Percentiles rank a stretch among this genome's conserved stretches.
These are phyloP conservation scores for Kodamaea suecica DNA, from an alignment of 1,139 yeast genomes.

Conservation along the genomic window DNA sequence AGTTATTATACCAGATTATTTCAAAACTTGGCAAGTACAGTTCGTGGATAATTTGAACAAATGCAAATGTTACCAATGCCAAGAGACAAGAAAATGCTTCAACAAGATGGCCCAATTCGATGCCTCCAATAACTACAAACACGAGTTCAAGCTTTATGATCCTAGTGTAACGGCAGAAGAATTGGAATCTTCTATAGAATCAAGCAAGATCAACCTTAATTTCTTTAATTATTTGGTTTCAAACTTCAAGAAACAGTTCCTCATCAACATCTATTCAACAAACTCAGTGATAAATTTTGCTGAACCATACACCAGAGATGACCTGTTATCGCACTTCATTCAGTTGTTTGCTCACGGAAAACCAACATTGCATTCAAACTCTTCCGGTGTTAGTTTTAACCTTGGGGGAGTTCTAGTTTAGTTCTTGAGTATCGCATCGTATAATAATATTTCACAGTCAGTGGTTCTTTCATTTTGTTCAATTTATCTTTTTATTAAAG, in stretches of 20 bases:
- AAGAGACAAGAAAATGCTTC: slow-evolving; percentile 16
- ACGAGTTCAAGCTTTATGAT: slow-evolving; percentile 19
- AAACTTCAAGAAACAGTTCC: slow-evolving; percentile 21
- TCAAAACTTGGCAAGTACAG: slow-evolving; percentile 22
- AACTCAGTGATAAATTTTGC: slow-evolving; percentile 22
- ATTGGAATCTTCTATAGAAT: slow-evolving; percentile 10
- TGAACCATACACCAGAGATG: slow-evolving; percentile 15
- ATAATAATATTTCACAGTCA: no score
- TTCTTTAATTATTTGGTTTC: slow-evolving; percentile 21
- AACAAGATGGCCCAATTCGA: slow-evolving; percentile 17
- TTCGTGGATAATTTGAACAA: slow-evolving; percentile 20
- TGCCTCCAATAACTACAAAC: slow-evolving; percentile 18
- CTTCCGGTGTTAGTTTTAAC: slow-evolving; percentile 4
- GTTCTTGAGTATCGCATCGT: no score
- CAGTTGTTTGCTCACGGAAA: slow-evolving; percentile 7
- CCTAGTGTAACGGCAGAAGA: no score
- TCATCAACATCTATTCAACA: slow-evolving; percentile 21
- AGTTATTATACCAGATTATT: slow-evolving; percentile 26
- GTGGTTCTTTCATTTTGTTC: no score
- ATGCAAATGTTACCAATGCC: slow-evolving; percentile 22
- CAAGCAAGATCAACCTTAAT: slow-evolving; percentile 15
- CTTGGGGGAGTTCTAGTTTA: slow-evolving; percentile 10
- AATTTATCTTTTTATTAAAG: no score
- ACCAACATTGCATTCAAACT: slow-evolving; percentile 1
- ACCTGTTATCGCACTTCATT: slow-evolving; percentile 4